These are phyloP conservation scores for Talaromyces islandicus DNA, from an alignment of 2,329 filamentous ascomycete genomes.

Conservation along the genomic window DNA sequence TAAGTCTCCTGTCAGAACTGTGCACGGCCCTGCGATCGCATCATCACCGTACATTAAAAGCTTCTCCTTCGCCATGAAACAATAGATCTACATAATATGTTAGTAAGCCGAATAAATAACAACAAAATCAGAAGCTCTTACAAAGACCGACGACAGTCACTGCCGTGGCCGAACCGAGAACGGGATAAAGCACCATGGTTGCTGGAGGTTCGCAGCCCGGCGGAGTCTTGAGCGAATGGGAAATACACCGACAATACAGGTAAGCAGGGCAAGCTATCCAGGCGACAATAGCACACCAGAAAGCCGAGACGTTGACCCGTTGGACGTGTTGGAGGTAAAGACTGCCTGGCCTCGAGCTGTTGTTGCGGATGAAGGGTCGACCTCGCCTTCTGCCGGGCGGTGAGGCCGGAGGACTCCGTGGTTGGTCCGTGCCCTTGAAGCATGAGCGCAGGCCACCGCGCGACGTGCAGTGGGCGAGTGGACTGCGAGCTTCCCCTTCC, in stretches of 20 bases:
- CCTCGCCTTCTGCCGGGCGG: slow-evolving; percentile 10
- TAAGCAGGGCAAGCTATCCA: not conserved
- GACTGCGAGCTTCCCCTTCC: not conserved
- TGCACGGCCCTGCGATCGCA: slow-evolving; percentile 7
- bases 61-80: slow-evolving; percentile 91
- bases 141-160: slow-evolving; percentile 71
- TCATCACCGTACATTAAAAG: slow-evolving; percentile 69
- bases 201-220: slow-evolving; percentile 5
- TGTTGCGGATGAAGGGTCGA: not conserved
- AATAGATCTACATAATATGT: slow-evolving; percentile 71
- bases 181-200: slow-evolving; percentile 69
- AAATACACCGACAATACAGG: not conserved
- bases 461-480: not conserved
- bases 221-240: not conserved
- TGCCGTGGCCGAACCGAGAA: slow-evolving; percentile 62
- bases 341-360: not conserved
- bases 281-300: not conserved
- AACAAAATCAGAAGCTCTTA: slow-evolving; percentile 42
- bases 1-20: slow-evolving; percentile 31
- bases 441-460: not conserved
- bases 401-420: not conserved
- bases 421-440: not conserved
- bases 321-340: not conserved
- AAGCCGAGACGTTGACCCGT: not conserved
- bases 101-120: slow-evolving; percentile 13